phyloP scores from a whole-genome alignment of 2,329 filamentous ascomycete genomes.

The Fusarium sp. region DNA sequence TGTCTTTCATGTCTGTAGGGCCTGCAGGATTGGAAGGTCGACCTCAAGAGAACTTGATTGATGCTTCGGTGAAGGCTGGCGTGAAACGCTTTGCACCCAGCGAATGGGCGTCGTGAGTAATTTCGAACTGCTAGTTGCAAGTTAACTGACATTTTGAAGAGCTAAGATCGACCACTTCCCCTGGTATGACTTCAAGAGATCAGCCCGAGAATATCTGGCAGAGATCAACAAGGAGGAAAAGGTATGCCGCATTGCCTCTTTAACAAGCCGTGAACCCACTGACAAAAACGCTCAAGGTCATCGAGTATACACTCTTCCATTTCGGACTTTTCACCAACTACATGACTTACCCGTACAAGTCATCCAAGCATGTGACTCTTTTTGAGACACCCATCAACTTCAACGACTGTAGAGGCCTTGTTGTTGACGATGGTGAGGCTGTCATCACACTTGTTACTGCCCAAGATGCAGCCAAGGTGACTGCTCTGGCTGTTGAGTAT shows the following conservation, averaged over 20 bases:
- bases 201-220: conserved; percentile 63
- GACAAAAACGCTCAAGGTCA: conserved; percentile 53
- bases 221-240: conserved; percentile 64
- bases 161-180: conserved; percentile 22
- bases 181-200: conserved; percentile 58
- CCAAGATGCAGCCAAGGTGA: conserved; percentile 58
- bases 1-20: conserved; percentile 63
- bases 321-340: conserved; percentile 69
- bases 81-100: conserved; percentile 73
- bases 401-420: conserved; percentile 57
- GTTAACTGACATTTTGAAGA: neutral
- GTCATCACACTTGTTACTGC: conserved; percentile 60
- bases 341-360: conserved; percentile 63
- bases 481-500: conserved; percentile 59
- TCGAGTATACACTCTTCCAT: conserved; percentile 70
- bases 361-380: conserved; percentile 59
- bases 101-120: conserved; percentile 64
- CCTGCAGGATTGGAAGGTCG: conserved; percentile 45
- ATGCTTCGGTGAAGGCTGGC: conserved; percentile 69
- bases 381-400: conserved; percentile 58
- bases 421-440: conserved; percentile 59
- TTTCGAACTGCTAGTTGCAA: fast-evolving
- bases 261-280: fast-evolving
- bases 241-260: conserved; percentile 37
- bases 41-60: conserved; percentile 60